Percentiles rank a stretch among this genome's conserved stretches.
phyloP scores from a whole-genome alignment of 2,329 filamentous ascomycete genomes.

The Westerdykella ornata region DNA sequence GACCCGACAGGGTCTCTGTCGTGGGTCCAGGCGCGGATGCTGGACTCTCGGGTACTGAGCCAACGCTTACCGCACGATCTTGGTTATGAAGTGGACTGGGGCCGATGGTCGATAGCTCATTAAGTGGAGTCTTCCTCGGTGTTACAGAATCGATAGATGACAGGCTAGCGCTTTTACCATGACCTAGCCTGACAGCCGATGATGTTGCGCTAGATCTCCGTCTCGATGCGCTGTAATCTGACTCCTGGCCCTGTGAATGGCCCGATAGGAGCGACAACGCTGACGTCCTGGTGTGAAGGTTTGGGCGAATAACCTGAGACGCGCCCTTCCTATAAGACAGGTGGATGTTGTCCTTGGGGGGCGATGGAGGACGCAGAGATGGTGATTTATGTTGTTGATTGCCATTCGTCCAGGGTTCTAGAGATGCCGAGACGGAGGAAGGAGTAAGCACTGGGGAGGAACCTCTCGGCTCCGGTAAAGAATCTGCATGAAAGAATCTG shows the following conservation, averaged over 20 bases:
- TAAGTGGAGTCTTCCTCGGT: conserved; percentile 22
- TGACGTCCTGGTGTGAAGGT: conserved; percentile 25
- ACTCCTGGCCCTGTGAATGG: conserved; percentile 16
- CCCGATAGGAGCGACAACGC: conserved; percentile 29
- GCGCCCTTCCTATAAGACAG: conserved; percentile 46
- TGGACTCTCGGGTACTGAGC: conserved; percentile 21
- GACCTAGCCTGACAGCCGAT: conserved; percentile 23
- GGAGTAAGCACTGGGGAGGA: conserved; percentile 30
- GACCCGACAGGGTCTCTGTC: conserved; percentile 17
- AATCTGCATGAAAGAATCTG: conserved; percentile 72
- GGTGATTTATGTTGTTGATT: conserved; percentile 13
- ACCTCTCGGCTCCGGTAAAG: conserved; percentile 36
- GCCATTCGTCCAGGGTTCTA: conserved; percentile 17
- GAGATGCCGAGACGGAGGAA: conserved; percentile 20
- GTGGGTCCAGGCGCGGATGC: conserved; percentile 22
- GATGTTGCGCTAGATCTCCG: conserved; percentile 31
- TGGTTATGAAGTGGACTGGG: conserved; percentile 33
- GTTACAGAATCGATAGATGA: conserved; percentile 43
- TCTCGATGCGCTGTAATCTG: conserved; percentile 15
- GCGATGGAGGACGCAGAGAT: conserved; percentile 38
- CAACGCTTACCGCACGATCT: conserved; percentile 22
- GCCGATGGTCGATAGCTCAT: conserved; percentile 16
- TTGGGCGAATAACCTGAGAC: conserved; percentile 43
- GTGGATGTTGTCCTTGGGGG: conserved; percentile 44
- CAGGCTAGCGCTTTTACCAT: conserved; percentile 39